Conservation (phyloP, 2,329 filamentous ascomycete species). For the Fusarium sacchari region DNA sequence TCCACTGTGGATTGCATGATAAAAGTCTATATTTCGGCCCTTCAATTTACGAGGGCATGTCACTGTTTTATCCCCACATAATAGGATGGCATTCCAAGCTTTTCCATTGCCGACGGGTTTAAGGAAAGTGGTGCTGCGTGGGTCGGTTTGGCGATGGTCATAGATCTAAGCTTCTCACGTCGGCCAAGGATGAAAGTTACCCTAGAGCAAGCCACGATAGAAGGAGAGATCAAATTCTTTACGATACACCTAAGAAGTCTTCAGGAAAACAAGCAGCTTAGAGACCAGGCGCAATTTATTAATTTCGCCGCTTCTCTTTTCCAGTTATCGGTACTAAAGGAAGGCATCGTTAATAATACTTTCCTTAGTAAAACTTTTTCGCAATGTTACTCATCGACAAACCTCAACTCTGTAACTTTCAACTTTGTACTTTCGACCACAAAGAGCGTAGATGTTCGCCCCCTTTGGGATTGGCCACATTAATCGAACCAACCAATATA, state of each 20-base stretch:
- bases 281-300: no score
- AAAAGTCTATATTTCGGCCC: background rate
- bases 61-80: background rate
- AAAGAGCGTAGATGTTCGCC: no score
- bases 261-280: no score
- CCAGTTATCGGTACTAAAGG: no score
- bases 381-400: no score
- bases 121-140: background rate
- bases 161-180: background rate
- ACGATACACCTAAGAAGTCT: background rate
- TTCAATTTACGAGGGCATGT: background rate
- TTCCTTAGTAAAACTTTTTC: no score
- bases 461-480: no score
- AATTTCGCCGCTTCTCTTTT: no score
- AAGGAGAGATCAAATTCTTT: accelerated
- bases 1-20: background rate
- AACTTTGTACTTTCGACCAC: no score
- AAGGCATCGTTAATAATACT: no score
- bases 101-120: background rate
- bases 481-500: background rate
- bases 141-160: background rate
- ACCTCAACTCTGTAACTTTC: no score
- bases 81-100: accelerated
- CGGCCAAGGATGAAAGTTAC: background rate
- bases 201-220: background rate